Evolutionary conservation across 495 filamentous ascomycete species (phyloP).

Genomic region (Pyrenopolyporus hunteri): DNA sequence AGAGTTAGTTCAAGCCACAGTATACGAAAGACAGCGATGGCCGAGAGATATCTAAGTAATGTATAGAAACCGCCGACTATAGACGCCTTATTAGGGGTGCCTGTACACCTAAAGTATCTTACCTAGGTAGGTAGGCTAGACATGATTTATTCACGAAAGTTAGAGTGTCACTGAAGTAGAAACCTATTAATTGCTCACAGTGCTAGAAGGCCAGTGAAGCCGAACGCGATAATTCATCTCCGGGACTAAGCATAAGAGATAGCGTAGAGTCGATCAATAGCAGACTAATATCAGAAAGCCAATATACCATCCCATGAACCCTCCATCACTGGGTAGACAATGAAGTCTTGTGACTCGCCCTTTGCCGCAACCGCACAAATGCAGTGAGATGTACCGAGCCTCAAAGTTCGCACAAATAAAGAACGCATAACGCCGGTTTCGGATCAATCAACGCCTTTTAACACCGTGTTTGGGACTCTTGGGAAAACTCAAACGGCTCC

Average conservation of each 20-base stretch:
- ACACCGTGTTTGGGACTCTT: background rate
- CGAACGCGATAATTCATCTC: background rate
- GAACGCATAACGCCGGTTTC: slow-evolving; percentile 30
- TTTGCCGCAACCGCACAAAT: slow-evolving; percentile 11
- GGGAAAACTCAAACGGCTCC: background rate
- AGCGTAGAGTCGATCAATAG: slow-evolving; percentile 14
- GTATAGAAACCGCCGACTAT: no score
- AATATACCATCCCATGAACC: background rate
- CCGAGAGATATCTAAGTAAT: no score
- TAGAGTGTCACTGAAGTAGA: no score
- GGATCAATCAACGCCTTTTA: slow-evolving; percentile 7
- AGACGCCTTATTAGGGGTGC: no score
- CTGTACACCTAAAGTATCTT: no score
- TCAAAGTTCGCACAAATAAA: slow-evolving; percentile 21
- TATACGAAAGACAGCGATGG: no score
- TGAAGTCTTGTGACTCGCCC: background rate
- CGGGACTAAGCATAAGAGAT: background rate
- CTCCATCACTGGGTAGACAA: background rate
- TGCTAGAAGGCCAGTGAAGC: background rate
- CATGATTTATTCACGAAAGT: no score
- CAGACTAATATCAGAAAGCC: background rate
- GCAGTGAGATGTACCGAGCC: slow-evolving; percentile 15
- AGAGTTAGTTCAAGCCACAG: no score
- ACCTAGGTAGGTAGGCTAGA: no score
- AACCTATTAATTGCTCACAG: no score